These are phyloP conservation scores for Nissolia schottii DNA, from an alignment of 306 rosid species.

Conservation along the genomic window DNA sequence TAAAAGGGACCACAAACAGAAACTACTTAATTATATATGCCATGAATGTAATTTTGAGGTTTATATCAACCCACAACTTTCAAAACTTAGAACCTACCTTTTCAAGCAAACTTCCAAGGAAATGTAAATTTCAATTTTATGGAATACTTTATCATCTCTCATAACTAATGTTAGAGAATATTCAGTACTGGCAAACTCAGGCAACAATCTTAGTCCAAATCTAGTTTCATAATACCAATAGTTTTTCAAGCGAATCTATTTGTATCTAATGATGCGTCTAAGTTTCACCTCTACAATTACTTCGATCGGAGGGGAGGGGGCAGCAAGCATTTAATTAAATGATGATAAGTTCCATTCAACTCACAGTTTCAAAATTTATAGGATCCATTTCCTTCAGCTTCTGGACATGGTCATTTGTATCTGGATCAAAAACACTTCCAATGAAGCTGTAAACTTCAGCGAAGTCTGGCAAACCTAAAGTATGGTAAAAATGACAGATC, in stretches of 20 bases:
- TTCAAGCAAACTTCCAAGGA: background rate
- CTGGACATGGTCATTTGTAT: constrained; percentile 59
- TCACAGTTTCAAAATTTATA: constrained; percentile 87
- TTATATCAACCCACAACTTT: background rate
- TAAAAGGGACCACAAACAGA: background rate
- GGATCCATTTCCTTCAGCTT: constrained; percentile 97
- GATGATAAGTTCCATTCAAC: constrained; percentile 31
- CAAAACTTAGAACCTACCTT: background rate
- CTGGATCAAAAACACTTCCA: constrained; percentile 92
- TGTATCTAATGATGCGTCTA: background rate
- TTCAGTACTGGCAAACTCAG: background rate
- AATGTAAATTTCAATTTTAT: background rate
- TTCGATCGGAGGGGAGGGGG: background rate
- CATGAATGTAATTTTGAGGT: background rate
- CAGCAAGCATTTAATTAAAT: constrained; percentile 3
- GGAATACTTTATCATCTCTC: background rate
- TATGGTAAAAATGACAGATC: constrained; percentile 9
- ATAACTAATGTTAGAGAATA: background rate
- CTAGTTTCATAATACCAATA: background rate
- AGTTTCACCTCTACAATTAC: background rate
- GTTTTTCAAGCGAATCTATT: background rate
- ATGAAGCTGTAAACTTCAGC: constrained; percentile 87
- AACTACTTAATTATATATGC: background rate
- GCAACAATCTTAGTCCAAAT: background rate
- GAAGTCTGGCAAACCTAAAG: constrained; percentile 81